These are phyloP conservation scores for Pythium dissimile DNA, from an alignment of 352 stramenopile species.

Conservation along the genomic window DNA sequence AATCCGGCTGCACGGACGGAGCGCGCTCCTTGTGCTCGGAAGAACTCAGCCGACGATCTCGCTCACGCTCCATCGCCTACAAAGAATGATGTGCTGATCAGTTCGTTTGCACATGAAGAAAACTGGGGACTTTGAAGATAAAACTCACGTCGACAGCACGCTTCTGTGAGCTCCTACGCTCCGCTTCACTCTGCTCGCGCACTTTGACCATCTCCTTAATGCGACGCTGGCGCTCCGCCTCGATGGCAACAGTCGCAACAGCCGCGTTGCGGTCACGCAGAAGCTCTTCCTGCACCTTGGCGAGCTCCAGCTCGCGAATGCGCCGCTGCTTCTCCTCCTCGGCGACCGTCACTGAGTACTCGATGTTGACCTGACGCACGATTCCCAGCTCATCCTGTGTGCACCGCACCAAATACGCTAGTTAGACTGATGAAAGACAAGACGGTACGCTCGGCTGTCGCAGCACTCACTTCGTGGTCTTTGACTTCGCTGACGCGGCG, in stretches of 20 bases:
- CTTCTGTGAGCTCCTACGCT: constrained; percentile 32
- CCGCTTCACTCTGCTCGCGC: constrained; percentile 18
- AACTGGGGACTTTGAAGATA: no score
- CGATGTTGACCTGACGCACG: constrained; percentile 73
- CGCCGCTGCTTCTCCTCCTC: constrained; percentile 64
- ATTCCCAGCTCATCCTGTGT: constrained; percentile 61
- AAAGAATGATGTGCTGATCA: not conserved
- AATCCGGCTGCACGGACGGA: constrained; percentile 2
- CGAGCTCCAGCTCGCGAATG: constrained; percentile 58
- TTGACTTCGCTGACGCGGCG: constrained; percentile 49
- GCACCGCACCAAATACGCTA: no score
- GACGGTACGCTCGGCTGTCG: no score
- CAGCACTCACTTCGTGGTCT: constrained; percentile 33
- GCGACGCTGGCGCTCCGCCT: constrained; percentile 46
- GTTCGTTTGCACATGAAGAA: not conserved
- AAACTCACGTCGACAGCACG: constrained; percentile 29
- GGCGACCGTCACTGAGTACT: constrained; percentile 52
- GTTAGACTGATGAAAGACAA: no score
- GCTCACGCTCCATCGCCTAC: constrained; percentile 53
- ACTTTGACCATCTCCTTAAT: constrained; percentile 35
- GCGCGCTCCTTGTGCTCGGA: constrained; percentile 40
- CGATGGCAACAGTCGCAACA: constrained; percentile 33
- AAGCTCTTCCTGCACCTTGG: constrained; percentile 60
- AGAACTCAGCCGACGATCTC: constrained; percentile 47
- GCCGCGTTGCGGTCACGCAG: constrained; percentile 42